phyloP scores from a whole-genome alignment of 1,139 yeast genomes.

The Candida frijolesensis region DNA sequence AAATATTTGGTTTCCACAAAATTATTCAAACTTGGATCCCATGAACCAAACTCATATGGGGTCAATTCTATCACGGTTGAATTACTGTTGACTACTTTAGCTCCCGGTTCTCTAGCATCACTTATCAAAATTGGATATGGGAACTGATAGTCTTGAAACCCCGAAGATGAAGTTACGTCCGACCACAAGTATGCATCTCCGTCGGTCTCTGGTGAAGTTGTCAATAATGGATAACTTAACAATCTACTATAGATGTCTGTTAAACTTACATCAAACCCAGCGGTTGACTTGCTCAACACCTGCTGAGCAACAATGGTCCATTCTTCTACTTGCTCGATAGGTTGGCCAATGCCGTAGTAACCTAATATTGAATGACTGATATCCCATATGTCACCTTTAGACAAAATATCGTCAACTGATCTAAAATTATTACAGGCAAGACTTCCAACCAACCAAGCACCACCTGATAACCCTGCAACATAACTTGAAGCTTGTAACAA shows the following conservation, averaged over 20 bases:
- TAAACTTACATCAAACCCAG: constrained; percentile 33
- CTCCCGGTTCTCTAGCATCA: constrained; percentile 42
- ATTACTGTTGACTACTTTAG: constrained; percentile 34
- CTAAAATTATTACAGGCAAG: constrained; percentile 37
- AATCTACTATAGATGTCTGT: constrained; percentile 45
- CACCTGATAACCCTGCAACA: constrained; percentile 43
- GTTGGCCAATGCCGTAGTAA: constrained; percentile 5
- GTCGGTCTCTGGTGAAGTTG: constrained; percentile 15
- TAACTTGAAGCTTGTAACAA: constrained; percentile 39
- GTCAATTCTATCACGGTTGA: constrained; percentile 44
- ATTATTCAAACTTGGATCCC: constrained; percentile 41
- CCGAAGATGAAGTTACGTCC: constrained; percentile 28
- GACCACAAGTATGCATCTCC: constrained; percentile 33
- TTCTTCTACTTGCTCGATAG: constrained; percentile 7
- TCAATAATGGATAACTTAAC: constrained; percentile 39
- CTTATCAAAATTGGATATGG: constrained; percentile 48
- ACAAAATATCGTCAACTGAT: constrained; percentile 34
- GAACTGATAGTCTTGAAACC: constrained; percentile 34
- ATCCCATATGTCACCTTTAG: constrained; percentile 37
- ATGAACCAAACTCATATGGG: constrained; percentile 47
- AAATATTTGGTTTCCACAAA: constrained; percentile 41
- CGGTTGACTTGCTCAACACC: constrained; percentile 28
- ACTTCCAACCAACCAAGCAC: constrained; percentile 40
- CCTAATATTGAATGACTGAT: constrained; percentile 20
- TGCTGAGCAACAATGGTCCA: constrained; percentile 28